Base-by-base conservation (phyloP, 75 land plant species). In the Pinus taeda region DNA sequence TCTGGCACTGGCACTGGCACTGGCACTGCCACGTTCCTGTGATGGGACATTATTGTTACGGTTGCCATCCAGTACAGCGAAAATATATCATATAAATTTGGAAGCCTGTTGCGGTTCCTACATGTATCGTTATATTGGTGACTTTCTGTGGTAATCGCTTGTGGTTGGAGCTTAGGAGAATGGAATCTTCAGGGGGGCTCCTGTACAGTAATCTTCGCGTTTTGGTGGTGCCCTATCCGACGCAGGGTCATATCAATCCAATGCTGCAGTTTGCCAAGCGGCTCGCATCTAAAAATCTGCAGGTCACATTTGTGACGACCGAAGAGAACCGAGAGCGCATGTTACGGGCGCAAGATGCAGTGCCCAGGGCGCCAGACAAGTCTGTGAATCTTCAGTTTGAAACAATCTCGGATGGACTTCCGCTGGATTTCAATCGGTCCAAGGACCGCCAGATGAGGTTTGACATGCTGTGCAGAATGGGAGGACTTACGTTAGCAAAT, bases 211-310 rank as follows among this genome's bases (percentile, higher is more conserved):
- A 2, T 29, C 66, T 67, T n/a, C 77, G 33, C 26, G 66, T 59
- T 7, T 11, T 75, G 77, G 77, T 75, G 60, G 22, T 75, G 21
- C 63, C 76, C 1, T 58, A 13, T 58, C 76, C 76, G 26, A 21
- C 45, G 24, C 89, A 86, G 80, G 88, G 91, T 49, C 91, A 89
- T 62, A 53, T 91, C 33, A 91, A 84, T 45, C 91, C 91, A 2
- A 61, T 72, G 81, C 60, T 83, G 81, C 86, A 85, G 80, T 84
- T 91, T 66, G 85, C 83, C 71, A 81, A 72, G 57, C 76, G 79
- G 57, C 75, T 91, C 29, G 83, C 60, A 15, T 74, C 76, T 71
- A 76, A 81, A 33, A 85, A 82, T 9, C 64, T 84, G 69, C 73
- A 60, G 57, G 79, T 81, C 81, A 88, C 93, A 17, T 55, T 93